Conservation (phyloP, 495 filamentous ascomycete genomes). For the Cercophora sp. region DNA sequence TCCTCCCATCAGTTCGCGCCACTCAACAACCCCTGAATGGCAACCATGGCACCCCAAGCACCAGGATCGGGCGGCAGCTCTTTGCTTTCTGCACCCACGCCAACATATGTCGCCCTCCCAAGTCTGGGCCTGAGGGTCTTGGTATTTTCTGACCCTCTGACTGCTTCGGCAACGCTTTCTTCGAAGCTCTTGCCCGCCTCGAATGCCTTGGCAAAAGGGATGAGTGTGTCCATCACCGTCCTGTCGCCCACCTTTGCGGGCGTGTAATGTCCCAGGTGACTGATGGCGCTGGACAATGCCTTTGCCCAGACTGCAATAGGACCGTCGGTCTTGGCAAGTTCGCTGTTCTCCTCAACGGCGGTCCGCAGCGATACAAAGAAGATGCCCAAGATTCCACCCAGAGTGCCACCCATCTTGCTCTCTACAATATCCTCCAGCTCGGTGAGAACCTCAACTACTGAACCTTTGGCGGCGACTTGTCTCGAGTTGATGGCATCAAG, state of each 20-base stretch:
- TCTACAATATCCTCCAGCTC: conserved; percentile 55
- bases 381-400: conserved; percentile 59
- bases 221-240: conserved; percentile 57
- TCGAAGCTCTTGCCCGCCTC: conserved; percentile 39
- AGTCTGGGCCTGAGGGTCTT: conserved; percentile 52
- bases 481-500: conserved; percentile 36
- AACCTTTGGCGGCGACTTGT: conserved; percentile 36
- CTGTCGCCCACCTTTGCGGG: conserved; percentile 46
- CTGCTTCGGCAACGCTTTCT: conserved; percentile 48
- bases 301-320: conserved; percentile 35
- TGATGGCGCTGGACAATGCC: conserved; percentile 33
- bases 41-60: conserved; percentile 59
- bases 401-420: conserved; percentile 55
- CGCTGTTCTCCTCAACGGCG: conserved; percentile 40
- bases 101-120: conserved; percentile 58
- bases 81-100: conserved; percentile 39
- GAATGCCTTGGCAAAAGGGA: conserved; percentile 53
- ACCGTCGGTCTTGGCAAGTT: conserved; percentile 24
- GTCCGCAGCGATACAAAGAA: conserved; percentile 55
- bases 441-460: conserved; percentile 48
- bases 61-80: conserved; percentile 56
- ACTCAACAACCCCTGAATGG: conserved; percentile 44
- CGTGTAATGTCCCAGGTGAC: conserved; percentile 45
- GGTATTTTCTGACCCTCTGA: conserved; percentile 52
- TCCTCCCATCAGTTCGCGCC: conserved; percentile 1